Percentiles rank a stretch among this genome's conserved stretches.
Evolutionary conservation across 192 early-diverging fungal species (phyloP).

Genomic region (Pilobolus umbonatus): DNA sequence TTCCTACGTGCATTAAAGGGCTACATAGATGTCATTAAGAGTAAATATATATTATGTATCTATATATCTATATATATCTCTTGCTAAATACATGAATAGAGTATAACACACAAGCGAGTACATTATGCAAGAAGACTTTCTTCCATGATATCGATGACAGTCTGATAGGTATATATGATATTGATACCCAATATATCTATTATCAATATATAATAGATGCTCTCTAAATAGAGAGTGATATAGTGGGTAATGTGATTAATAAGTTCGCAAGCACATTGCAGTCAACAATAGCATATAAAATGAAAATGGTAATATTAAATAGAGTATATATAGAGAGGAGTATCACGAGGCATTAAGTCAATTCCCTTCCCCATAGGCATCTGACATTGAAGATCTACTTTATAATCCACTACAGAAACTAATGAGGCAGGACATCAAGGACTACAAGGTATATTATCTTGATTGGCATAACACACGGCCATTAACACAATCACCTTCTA

Average conservation of each 20-base stretch:
- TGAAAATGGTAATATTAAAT: constrained; percentile 36
- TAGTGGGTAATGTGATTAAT: constrained; percentile 39
- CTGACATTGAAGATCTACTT: constrained; percentile 55
- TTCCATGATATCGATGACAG: constrained; percentile 17
- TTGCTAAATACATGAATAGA: constrained; percentile 16
- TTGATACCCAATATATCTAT: not conserved
- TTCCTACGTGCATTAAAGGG: constrained; percentile 32
- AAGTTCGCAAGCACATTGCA: constrained; percentile 41
- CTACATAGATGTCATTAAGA: constrained; percentile 35
- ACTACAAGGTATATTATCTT: constrained; percentile 57
- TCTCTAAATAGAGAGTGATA: too few relatives aligned
- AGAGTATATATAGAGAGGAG: not conserved
- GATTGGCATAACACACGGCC: too few relatives aligned
- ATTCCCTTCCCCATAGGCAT: constrained; percentile 31
- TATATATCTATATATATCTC: not conserved
- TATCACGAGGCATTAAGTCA: not conserved
- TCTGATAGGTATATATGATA: constrained; percentile 25
- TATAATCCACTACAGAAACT: constrained; percentile 54
- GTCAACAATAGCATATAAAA: constrained; percentile 41
- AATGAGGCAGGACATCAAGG: constrained; percentile 57
- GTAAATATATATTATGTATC: constrained; percentile 18
- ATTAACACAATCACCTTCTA: constrained; percentile 1
- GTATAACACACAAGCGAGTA: constrained; percentile 28
- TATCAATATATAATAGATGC: too few relatives aligned
- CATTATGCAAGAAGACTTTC: constrained; percentile 21